phyloP scores from a whole-genome alignment of 1,139 yeast species.

The Scheffersomyces lignicola region DNA sequence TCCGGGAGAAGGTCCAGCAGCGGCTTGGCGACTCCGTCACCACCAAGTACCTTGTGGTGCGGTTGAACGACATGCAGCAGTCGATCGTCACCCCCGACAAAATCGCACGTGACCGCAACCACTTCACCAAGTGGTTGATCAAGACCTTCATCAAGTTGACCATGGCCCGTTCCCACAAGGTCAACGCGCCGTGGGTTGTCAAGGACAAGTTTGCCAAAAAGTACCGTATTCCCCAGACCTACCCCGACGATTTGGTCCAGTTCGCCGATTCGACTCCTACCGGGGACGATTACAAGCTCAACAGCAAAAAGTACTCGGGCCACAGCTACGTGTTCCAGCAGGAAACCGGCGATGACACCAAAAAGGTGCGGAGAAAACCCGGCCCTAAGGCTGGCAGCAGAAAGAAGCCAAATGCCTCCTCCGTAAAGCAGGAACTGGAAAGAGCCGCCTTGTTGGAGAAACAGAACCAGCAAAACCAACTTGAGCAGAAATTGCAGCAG shows the following conservation, averaged over 20 bases:
- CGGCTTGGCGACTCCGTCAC: constrained; percentile 49
- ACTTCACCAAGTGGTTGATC: constrained; percentile 86
- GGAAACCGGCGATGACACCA: neutral
- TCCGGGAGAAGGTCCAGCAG: constrained; percentile 49
- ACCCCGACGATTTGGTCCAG: constrained; percentile 53
- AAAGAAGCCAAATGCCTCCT: neutral
- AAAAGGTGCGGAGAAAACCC: constrained; percentile 3
- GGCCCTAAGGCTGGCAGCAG: constrained; percentile 4
- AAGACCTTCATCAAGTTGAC: constrained; percentile 88
- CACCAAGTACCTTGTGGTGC: constrained; percentile 64
- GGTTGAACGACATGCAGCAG: constrained; percentile 52
- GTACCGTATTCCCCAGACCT: constrained; percentile 58
- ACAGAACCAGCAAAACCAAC: constrained; percentile 2
- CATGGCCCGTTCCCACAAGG: constrained; percentile 74
- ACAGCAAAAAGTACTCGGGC: constrained; percentile 5
- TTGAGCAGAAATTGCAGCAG: constrained; percentile 6
- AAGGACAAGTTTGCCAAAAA: constrained; percentile 68
- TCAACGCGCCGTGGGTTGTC: constrained; percentile 98
- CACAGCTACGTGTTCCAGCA: neutral
- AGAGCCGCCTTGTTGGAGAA: neutral
- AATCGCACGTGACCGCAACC: constrained; percentile 78
- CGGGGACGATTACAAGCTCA: constrained; percentile 25
- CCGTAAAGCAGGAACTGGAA: neutral
- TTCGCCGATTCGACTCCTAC: constrained; percentile 41
- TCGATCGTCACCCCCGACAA: constrained; percentile 72